Percentiles rank a stretch among this genome's conserved stretches.
Evolutionary conservation across 306 rosid genomes (phyloP).

Genomic region (Quercus parvula): DNA sequence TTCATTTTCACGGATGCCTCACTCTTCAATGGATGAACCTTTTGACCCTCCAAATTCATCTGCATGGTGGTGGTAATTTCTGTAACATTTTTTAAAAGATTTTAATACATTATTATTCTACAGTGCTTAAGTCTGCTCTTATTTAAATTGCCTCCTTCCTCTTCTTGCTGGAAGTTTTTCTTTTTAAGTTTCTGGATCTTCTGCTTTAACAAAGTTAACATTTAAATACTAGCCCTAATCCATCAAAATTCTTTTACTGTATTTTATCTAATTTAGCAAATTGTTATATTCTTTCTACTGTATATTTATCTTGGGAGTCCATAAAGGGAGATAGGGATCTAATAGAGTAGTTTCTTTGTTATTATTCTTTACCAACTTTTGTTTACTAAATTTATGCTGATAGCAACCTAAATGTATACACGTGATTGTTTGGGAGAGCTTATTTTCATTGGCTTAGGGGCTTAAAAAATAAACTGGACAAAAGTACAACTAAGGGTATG

Average conservation of each 20-base stretch:
- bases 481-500: no score
- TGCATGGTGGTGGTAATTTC: slow-evolving; percentile 5
- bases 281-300: neutral
- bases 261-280: neutral
- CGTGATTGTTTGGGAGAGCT: no score
- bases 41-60: neutral
- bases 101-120: neutral
- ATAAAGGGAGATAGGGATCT: neutral
- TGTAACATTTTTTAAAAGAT: neutral
- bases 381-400: neutral
- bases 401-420: neutral
- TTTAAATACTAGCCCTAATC: neutral
- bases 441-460: no score
- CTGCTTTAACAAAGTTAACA: neutral
- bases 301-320: neutral
- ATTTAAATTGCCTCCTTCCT: neutral
- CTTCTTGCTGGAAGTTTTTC: neutral
- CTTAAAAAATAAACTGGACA: no score
- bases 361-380: neutral
- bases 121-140: neutral
- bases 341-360: neutral
- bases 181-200: neutral
- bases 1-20: neutral
- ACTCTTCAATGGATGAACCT: neutral
- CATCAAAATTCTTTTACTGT: neutral